A percentile compares a stretch with the other conserved stretches of the same genome.
Conservation (phyloP, 108 stramenopile species). For the Pelagomonas calceolata region DNA sequence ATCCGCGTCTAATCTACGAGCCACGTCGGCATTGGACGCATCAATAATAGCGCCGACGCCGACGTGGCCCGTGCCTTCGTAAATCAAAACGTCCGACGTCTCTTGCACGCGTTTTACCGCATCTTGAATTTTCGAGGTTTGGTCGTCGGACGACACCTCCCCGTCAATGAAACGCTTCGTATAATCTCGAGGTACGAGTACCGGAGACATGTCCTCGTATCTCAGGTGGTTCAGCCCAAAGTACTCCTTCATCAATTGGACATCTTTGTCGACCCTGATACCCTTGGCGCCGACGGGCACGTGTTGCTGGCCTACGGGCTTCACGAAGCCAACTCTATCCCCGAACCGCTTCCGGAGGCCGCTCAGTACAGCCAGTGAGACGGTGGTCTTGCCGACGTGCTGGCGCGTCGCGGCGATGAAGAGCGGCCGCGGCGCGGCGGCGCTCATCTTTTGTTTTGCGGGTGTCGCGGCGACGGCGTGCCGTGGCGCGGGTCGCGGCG, state of each 20-base stretch:
- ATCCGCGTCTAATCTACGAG: constrained; percentile 64
- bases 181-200: constrained; percentile 84
- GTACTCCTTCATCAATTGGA: constrained; percentile 67
- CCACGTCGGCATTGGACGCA: constrained; percentile 85
- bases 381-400: constrained; percentile 91
- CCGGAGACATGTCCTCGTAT: constrained; percentile 83
- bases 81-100: constrained; percentile 53
- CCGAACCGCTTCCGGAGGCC: constrained; percentile 75
- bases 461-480: no score
- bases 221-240: constrained; percentile 72
- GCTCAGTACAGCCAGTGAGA: constrained; percentile 66
- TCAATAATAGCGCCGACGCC: constrained; percentile 90
- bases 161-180: constrained; percentile 80
- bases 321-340: constrained; percentile 79
- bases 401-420: constrained; percentile 86
- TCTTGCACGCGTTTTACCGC: constrained; percentile 47
- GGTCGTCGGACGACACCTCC: no score
- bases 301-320: constrained; percentile 89
- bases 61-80: constrained; percentile 93
- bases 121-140: constrained; percentile 8
- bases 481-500: no score
- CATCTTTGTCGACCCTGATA: constrained; percentile 84
- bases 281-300: constrained; percentile 32
- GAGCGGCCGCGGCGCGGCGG: no score
- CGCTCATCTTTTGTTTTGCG: no score